Percentiles rank a stretch among this genome's conserved stretches.
Evolutionary conservation across 1,139 yeast genomes (phyloP).

Genomic region (Yamadazyma triangularis): DNA sequence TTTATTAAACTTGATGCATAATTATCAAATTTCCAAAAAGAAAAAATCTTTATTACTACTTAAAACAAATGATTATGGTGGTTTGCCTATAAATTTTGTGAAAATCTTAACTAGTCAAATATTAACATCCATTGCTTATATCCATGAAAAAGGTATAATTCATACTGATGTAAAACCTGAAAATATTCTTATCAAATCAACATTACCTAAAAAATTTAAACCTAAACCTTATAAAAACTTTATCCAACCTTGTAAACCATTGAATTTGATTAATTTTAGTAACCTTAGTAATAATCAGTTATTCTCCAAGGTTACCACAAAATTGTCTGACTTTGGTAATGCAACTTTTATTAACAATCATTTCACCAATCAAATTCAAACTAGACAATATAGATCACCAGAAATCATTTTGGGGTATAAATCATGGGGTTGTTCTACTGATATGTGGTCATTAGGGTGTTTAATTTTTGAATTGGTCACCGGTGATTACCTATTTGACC

Average conservation of each 20-base stretch:
- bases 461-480: constrained; percentile 43
- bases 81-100: constrained; percentile 24
- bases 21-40: constrained; percentile 27
- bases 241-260: background rate
- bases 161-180: constrained; percentile 46
- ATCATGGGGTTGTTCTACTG: constrained; percentile 80
- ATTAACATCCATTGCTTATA: constrained; percentile 34
- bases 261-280: background rate
- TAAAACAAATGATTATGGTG: constrained; percentile 18
- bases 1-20: constrained; percentile 28
- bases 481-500: constrained; percentile 47
- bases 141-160: constrained; percentile 40
- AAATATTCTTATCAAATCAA: constrained; percentile 26
- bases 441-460: constrained; percentile 70
- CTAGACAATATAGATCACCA: constrained; percentile 82
- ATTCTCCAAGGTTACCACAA: constrained; percentile 21
- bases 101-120: constrained; percentile 37
- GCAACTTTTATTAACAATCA: constrained; percentile 74
- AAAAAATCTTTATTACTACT: constrained; percentile 3
- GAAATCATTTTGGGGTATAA: constrained; percentile 65
- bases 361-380: constrained; percentile 80
- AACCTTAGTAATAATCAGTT: constrained; percentile 1
- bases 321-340: constrained; percentile 83
- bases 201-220: background rate
- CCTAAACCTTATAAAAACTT: background rate